Evolutionary conservation across 1,139 yeast genomes (phyloP), one percentile per base, ranked within the genome.

Genomic region (Protomyces gravidus): DNA sequence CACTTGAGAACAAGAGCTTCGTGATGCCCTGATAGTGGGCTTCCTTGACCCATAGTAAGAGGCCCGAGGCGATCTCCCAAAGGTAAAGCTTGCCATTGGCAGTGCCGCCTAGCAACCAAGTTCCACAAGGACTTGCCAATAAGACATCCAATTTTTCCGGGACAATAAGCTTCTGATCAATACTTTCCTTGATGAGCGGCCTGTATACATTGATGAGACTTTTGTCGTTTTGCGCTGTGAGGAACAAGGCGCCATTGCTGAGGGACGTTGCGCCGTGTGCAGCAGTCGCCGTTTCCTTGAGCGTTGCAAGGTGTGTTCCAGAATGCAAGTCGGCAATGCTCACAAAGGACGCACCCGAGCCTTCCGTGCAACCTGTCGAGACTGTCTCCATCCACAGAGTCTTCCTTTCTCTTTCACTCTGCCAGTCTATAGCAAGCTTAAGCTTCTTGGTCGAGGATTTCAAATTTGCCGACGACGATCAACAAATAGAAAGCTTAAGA

Each of bases 51-150:
- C 81, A 78, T 39, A 90, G 68, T 61, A 92, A 75, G 51, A 82
- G 75, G 1, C 98, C 97, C 2, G 94, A 84, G n/a, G 78, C 71
- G 58, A 89, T 68, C 52, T 65, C 96, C 97, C 98, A 92, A 2
- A 90, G 71, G 68, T 86, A 86, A 23, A 92, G 66, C 67, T 84
- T 80, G 13, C 97, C 98, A 15, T 84, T 69, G 62, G 76, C 70
- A 55, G 92, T 78, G 58, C 89, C 88, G 2, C 81, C 85, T 9
- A 85, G 78, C 42, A 90, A 73, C 82, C 88, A 88, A 13, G 66
- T 66, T 3, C 69, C 71, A 57, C 77, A 79, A 15, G 77, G 77
- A 15, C 80, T 75, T 1, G 80, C 67, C 0, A 80, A 77, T 59
- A 92, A 69, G 68, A 88, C 81, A 13, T 79, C 72, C 50, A 90